Conservation (phyloP, 2,329 filamentous ascomycete species). For the Aspergillus udagawae region DNA sequence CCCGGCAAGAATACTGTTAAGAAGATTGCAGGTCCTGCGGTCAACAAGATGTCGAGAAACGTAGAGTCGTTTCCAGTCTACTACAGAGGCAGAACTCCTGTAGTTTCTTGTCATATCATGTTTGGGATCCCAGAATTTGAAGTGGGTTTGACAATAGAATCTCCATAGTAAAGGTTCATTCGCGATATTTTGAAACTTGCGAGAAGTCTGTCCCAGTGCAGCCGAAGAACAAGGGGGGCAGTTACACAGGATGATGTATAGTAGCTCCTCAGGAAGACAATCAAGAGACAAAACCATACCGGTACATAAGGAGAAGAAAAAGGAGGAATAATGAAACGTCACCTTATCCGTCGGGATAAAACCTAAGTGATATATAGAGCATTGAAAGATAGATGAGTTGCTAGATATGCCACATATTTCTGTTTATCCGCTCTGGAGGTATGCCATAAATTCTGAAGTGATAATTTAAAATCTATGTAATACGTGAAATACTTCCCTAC, state of each 20-base stretch:
- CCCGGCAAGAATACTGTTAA: conserved; percentile 67
- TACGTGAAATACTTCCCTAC: too few relatives aligned
- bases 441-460: too few relatives aligned
- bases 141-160: conserved; percentile 64
- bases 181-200: conserved; percentile 61
- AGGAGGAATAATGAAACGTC: background rate
- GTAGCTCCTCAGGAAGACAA: conserved; percentile 73
- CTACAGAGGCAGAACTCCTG: conserved; percentile 48
- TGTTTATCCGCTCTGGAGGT: too few relatives aligned
- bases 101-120: conserved; percentile 61
- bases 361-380: background rate
- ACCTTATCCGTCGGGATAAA: background rate
- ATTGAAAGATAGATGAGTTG: too few relatives aligned
- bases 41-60: conserved; percentile 54
- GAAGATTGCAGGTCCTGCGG: conserved; percentile 46
- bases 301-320: conserved; percentile 8
- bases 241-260: conserved; percentile 71
- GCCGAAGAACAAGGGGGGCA: conserved; percentile 50
- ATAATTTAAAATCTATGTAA: too few relatives aligned
- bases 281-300: conserved; percentile 33
- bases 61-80: conserved; percentile 73
- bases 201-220: conserved; percentile 57
- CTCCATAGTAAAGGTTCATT: conserved; percentile 77
- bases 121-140: conserved; percentile 68
- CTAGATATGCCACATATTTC: too few relatives aligned